Conservation (phyloP, 768 basidiomycete genomes). For the Sarcodon sp. region DNA sequence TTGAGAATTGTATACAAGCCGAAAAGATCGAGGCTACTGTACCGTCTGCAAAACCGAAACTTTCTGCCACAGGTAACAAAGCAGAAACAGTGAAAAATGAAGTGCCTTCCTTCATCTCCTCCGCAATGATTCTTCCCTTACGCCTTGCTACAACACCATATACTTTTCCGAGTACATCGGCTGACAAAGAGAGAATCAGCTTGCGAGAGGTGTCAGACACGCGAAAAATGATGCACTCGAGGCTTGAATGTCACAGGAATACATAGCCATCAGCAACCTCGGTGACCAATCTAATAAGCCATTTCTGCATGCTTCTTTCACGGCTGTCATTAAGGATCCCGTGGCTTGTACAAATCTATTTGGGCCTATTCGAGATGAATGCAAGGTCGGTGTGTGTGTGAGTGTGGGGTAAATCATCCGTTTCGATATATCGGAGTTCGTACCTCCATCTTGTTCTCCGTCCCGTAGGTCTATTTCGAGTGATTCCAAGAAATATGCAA, state of each 20-base stretch:
- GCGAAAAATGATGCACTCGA: conserved; percentile 52
- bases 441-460: conserved; percentile 57
- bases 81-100: conserved; percentile 89
- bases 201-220: neutral
- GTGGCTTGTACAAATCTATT: conserved; percentile 70
- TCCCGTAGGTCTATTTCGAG: conserved; percentile 48
- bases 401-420: neutral
- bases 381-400: neutral
- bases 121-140: conserved; percentile 84
- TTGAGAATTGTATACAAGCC: neutral
- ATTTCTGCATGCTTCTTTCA: conserved; percentile 81
- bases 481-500: conserved; percentile 82
- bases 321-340: conserved; percentile 82
- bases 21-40: conserved; percentile 12
- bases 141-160: conserved; percentile 91
- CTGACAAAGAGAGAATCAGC: conserved; percentile 24
- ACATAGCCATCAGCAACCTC: conserved; percentile 94
- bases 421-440: too few relatives aligned
- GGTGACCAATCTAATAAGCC: conserved; percentile 97
- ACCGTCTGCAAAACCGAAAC: conserved; percentile 97
- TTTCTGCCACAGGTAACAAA: conserved; percentile 89
- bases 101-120: conserved; percentile 98
- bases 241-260: conserved; percentile 96
- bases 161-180: conserved; percentile 94
- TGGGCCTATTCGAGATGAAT: conserved; percentile 16